Evolutionary conservation across 495 filamentous ascomycete genomes (phyloP).

Genomic region (Hypomontagnella monticulosa): DNA sequence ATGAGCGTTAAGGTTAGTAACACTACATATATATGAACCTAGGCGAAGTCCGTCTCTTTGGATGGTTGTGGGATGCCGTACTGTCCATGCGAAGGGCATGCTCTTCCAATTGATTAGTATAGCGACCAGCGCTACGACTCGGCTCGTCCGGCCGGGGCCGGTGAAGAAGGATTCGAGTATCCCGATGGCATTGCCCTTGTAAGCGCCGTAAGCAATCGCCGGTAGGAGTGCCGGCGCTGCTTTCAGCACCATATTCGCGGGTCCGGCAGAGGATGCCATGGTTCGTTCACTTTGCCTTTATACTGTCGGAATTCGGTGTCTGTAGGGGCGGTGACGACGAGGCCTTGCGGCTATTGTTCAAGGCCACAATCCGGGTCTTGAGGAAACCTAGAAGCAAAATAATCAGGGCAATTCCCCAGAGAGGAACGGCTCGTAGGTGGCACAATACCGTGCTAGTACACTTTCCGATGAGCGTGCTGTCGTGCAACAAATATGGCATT

Average conservation of each 20-base stretch:
- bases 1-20: conserved; percentile 6
- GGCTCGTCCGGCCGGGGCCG: conserved; percentile 58
- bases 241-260: conserved; percentile 45
- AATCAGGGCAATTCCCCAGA: conserved; percentile 53
- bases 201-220: conserved; percentile 52
- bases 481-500: conserved; percentile 40
- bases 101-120: conserved; percentile 73
- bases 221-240: conserved; percentile 49
- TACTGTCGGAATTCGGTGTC: neutral
- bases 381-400: conserved; percentile 47
- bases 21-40: too few species aligned
- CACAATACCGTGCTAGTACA: conserved; percentile 53
- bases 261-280: conserved; percentile 56
- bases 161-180: conserved; percentile 56
- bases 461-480: conserved; percentile 36
- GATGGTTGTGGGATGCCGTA: conserved; percentile 51
- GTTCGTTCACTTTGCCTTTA: conserved; percentile 3
- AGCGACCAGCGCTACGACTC: conserved; percentile 61
- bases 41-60: neutral
- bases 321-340: neutral
- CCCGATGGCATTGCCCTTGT: conserved; percentile 51
- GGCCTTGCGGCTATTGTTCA: neutral
- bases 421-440: conserved; percentile 47
- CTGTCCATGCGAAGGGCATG: conserved; percentile 80
- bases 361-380: conserved; percentile 29